Percentiles rank a stretch among this genome's conserved stretches.
phyloP scores from a whole-genome alignment of 2,329 filamentous ascomycete species.

The Monosporascus sp. region DNA sequence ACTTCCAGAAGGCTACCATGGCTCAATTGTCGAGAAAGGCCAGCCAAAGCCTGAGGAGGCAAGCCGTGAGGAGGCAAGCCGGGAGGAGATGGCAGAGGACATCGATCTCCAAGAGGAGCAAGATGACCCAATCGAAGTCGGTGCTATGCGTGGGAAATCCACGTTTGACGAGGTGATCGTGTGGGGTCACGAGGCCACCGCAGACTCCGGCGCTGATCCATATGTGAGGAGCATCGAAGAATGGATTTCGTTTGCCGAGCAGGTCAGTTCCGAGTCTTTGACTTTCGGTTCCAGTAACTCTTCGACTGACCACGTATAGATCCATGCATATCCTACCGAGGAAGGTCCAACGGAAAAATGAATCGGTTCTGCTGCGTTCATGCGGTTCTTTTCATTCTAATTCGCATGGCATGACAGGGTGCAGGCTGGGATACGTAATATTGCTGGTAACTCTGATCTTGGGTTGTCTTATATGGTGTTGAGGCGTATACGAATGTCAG shows the following conservation, averaged over 20 bases:
- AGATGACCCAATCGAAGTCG: conserved; percentile 42
- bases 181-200: conserved; percentile 74
- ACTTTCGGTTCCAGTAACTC: neutral
- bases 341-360: conserved; percentile 5
- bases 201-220: conserved; percentile 57
- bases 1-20: conserved; percentile 67
- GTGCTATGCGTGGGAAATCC: conserved; percentile 57
- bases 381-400: neutral
- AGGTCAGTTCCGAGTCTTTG: conserved; percentile 41
- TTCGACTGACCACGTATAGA: conserved; percentile 19
- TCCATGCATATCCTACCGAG: conserved; percentile 27
- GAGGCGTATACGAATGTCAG: neutral
- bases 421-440: neutral
- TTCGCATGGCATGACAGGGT: neutral
- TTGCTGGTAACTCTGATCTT: neutral
- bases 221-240: conserved; percentile 74
- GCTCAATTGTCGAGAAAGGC: conserved; percentile 52
- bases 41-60: conserved; percentile 29
- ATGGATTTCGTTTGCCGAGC: conserved; percentile 70
- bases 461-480: neutral
- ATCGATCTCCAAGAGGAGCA: conserved; percentile 39
- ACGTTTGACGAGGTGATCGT: conserved; percentile 71
- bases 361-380: neutral
- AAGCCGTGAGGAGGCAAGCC: too few relatives aligned
- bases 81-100: conserved; percentile 27